Evolutionary conservation across 176 grass and related monocot genomes (phyloP).

Genomic region (Oryza glaberrima): DNA sequence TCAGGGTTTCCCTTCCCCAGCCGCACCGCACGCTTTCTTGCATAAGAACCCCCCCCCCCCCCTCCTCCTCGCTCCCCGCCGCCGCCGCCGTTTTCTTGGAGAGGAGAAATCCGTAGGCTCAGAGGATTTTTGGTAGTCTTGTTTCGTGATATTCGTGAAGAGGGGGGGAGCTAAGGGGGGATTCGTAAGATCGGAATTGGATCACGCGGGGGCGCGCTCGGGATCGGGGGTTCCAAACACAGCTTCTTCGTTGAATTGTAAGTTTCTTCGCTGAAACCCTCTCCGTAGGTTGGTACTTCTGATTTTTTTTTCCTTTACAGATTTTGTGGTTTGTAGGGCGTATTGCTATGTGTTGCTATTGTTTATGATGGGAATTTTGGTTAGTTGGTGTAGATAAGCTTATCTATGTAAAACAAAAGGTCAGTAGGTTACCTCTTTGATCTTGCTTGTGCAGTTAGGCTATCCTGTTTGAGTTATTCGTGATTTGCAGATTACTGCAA

Average conservation of each 20-base stretch:
- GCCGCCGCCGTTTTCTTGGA: constrained; percentile 41
- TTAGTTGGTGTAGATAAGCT: no score
- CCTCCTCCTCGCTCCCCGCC: neutral
- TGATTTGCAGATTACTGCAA: neutral
- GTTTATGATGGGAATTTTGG: no score
- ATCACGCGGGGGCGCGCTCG: constrained; percentile 60
- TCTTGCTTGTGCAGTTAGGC: no score
- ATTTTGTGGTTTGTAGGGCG: neutral
- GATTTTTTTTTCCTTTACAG: neutral
- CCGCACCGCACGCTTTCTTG: constrained; percentile 40
- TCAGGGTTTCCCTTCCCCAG: constrained; percentile 35
- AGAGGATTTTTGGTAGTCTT: neutral
- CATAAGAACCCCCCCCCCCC: constrained; percentile 2
- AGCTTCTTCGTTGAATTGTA: constrained; percentile 41
- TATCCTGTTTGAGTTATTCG: neutral
- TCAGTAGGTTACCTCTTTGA: neutral
- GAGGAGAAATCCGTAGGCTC: neutral
- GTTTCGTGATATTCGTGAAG: constrained; percentile 26
- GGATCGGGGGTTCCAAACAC: constrained; percentile 33
- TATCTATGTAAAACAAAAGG: neutral
- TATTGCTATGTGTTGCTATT: neutral
- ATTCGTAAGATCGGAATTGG: constrained; percentile 45
- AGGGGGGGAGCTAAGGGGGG: constrained; percentile 12
- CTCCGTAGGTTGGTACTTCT: neutral
- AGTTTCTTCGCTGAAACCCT: constrained; percentile 2